phyloP scores from a whole-genome alignment of 306 rosid species.

The Begonia peltatifolia region DNA sequence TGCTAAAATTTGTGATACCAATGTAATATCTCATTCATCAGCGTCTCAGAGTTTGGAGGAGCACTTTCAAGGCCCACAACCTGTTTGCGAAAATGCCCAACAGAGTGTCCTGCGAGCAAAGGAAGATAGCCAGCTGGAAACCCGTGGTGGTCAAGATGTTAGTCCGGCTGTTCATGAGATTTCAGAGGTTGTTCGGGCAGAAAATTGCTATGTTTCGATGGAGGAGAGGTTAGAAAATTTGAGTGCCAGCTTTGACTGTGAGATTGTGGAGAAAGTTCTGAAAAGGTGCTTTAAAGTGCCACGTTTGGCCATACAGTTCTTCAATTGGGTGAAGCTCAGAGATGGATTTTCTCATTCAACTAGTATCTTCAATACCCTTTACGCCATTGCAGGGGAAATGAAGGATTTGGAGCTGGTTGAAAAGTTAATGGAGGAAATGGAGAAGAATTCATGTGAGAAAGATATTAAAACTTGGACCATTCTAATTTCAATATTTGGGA shows the following conservation, averaged over 20 bases:
- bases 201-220: constrained; percentile 23
- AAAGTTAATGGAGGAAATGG: constrained; percentile 65
- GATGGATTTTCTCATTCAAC: constrained; percentile 40
- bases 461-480: constrained; percentile 76
- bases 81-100: constrained; percentile 38
- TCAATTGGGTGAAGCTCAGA: constrained; percentile 50
- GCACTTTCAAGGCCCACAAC: constrained; percentile 9
- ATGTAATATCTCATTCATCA: background rate
- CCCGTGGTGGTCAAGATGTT: constrained; percentile 29
- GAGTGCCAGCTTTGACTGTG: constrained; percentile 26
- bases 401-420: constrained; percentile 48
- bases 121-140: constrained; percentile 17
- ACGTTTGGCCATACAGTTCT: constrained; percentile 45
- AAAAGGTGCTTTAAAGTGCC: constrained; percentile 82
- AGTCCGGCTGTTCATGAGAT: constrained; percentile 43
- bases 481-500: constrained; percentile 57
- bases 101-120: constrained; percentile 15
- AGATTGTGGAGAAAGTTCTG: constrained; percentile 56
- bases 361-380: constrained; percentile 45
- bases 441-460: constrained; percentile 23
- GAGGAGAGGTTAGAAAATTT: constrained; percentile 43
- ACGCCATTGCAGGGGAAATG: constrained; percentile 67
- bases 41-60: constrained; percentile 8
- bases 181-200: constrained; percentile 27
- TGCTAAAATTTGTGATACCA: constrained; percentile 16